Evolutionary conservation across 106 monocot genomes (phyloP).

Genomic region (Hemerocallis citrina): DNA sequence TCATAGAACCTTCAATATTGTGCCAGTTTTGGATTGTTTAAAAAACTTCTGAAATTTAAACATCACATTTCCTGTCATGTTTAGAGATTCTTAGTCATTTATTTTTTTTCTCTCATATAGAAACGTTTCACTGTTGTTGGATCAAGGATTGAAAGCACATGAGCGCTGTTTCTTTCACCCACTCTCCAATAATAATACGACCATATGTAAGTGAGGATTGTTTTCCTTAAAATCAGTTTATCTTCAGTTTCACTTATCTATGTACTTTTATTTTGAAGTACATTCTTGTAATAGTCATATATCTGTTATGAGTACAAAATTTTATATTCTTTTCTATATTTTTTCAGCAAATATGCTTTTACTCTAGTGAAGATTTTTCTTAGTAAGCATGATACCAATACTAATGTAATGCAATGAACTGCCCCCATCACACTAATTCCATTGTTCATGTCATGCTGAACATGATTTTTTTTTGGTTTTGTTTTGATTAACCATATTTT

Average conservation of each 20-base stretch:
- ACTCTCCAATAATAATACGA: slow-evolving; percentile 87
- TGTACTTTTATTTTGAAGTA: neutral
- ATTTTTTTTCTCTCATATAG: slow-evolving; percentile 36
- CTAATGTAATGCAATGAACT: neutral
- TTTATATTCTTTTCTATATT: too few relatives aligned
- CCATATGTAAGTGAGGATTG: slow-evolving; percentile 52
- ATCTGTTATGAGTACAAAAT: too few relatives aligned
- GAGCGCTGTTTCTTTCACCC: slow-evolving; percentile 79
- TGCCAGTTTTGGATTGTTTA: neutral
- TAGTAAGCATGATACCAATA: neutral
- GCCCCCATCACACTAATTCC: too few relatives aligned
- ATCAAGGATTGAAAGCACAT: slow-evolving; percentile 82
- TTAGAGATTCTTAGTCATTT: neutral
- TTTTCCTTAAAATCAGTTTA: neutral
- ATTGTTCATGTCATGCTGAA: too few relatives aligned
- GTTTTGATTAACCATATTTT: too few relatives aligned
- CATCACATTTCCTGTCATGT: neutral
- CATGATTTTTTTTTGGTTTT: too few relatives aligned
- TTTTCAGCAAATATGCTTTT: too few relatives aligned
- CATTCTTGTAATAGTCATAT: neutral
- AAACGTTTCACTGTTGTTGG: slow-evolving; percentile 71
- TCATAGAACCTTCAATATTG: neutral
- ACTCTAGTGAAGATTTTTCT: neutral
- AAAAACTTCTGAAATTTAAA: neutral
- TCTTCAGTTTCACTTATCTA: neutral